Percentiles rank a stretch among this genome's conserved stretches.
phyloP scores from a whole-genome alignment of 2,329 filamentous ascomycete genomes.

The Arthrinium phaeospermum region DNA sequence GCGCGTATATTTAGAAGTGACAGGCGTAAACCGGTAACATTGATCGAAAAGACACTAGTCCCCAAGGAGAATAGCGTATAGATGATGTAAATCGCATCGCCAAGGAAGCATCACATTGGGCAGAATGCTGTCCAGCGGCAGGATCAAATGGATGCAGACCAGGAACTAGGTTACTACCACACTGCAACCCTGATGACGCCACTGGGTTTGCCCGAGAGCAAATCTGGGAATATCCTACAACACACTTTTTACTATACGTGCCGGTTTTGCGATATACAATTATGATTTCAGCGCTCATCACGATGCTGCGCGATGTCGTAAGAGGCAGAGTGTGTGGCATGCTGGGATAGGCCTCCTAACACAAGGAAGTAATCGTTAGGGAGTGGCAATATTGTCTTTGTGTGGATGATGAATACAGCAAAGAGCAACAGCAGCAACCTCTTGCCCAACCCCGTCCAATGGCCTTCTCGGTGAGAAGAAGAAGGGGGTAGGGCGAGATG shows the following conservation, averaged over 20 bases:
- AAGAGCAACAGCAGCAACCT: background rate
- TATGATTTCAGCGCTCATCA: background rate
- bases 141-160: slow-evolving; percentile 10
- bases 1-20: slow-evolving; percentile 3
- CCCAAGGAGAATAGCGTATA: background rate
- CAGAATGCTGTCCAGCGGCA: background rate
- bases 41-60: background rate
- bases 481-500: background rate
- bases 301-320: slow-evolving; percentile 12
- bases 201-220: background rate
- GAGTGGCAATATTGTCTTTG: background rate
- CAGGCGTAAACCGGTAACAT: background rate
- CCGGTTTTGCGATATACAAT: background rate
- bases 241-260: background rate
- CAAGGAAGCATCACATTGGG: slow-evolving; percentile 2
- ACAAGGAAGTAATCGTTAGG: background rate
- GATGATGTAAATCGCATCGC: slow-evolving; percentile 5
- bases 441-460: background rate
- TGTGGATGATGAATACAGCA: background rate
- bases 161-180: slow-evolving; percentile 4
- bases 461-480: slow-evolving; percentile 2
- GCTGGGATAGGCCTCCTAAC: background rate
- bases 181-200: slow-evolving; percentile 5
- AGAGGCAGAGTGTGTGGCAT: background rate
- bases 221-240: background rate